Base-by-base conservation (phyloP, 805 yeast species). In the Pichia eremophila region DNA sequence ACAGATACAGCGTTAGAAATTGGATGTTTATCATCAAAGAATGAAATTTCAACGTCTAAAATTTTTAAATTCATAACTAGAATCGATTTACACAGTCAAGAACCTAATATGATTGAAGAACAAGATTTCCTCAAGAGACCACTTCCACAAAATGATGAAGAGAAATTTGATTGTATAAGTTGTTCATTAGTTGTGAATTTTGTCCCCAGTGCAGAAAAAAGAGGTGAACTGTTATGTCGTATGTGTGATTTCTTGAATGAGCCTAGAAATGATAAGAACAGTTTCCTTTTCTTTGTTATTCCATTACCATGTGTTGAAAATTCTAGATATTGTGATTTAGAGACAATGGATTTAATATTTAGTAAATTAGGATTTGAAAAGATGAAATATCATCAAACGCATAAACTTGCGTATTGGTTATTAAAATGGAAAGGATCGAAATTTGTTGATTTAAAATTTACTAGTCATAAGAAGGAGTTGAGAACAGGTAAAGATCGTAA, bases 111-210 rank as follows among this genome's bases (percentile, higher is more conserved):
- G 5, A 88, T 91, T 8, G 44, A 71, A 36, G 74, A 85, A 62
- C 95, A 87, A 64, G 95, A 91, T 62, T 91, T 91, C 58, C 84
- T 90, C 90, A 71, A 81, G 40, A 66, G 90, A 47, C 84, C 83
- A 5, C 52, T 75, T 8, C 95, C 95, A 0, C 47, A 39, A 7
- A 25, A 47, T 4, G 69, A 66, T 0, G 48, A 54, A 0, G 81
- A 77, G 8, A 70, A 61, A 47, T 90, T 81, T 60, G 73, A 82
- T 52, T 57, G 87, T 28, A 69, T 91, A 0, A 86, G 95, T 8
- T 83, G 95, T 52, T 87, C 96, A 0, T 63, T 91, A 47, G 99
- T 91, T 37, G 68, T 91, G 14, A 91, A 91, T 60, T 91, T 86
- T 65, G 96, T 91, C 1, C 86, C 96, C 0, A 77, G 78, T 1